Evolutionary conservation across 116 monocot genomes (phyloP).

Genomic region (Iris pallida): DNA sequence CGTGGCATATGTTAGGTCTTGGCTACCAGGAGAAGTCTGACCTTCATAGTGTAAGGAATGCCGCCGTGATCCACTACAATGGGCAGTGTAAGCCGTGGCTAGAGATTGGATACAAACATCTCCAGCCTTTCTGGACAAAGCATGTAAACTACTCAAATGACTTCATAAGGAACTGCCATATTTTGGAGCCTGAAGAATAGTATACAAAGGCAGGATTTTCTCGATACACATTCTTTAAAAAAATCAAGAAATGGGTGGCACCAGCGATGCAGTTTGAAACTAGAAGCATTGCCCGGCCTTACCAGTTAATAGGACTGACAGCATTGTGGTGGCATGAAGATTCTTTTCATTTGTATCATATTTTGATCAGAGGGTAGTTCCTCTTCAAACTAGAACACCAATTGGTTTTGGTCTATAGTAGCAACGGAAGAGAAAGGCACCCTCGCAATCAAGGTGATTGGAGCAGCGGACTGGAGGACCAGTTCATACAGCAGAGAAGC

Average conservation of each 20-base stretch:
- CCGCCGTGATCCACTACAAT: constrained; percentile 83
- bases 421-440: too few species aligned
- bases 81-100: constrained; percentile 88
- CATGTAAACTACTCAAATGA: constrained; percentile 78
- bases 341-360: constrained; percentile 20
- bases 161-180: constrained; percentile 67
- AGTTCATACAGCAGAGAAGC: constrained; percentile 6
- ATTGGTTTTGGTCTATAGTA: too few species aligned
- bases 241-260: not conserved
- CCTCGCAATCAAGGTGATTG: too few species aligned
- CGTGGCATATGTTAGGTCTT: constrained; percentile 86
- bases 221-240: not conserved
- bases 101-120: constrained; percentile 72
- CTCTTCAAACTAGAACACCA: too few species aligned
- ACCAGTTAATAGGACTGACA: not conserved
- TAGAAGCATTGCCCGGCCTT: not conserved
- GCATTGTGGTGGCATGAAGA: not conserved
- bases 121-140: constrained; percentile 74
- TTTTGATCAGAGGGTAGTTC: not conserved
- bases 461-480: not conserved
- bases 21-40: constrained; percentile 80
- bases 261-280: not conserved
- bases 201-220: not conserved
- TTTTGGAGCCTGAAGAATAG: constrained; percentile 48
- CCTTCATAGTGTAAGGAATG: constrained; percentile 34